phyloP scores from a whole-genome alignment of 495 filamentous ascomycete genomes.

The Xylaria scruposa region DNA sequence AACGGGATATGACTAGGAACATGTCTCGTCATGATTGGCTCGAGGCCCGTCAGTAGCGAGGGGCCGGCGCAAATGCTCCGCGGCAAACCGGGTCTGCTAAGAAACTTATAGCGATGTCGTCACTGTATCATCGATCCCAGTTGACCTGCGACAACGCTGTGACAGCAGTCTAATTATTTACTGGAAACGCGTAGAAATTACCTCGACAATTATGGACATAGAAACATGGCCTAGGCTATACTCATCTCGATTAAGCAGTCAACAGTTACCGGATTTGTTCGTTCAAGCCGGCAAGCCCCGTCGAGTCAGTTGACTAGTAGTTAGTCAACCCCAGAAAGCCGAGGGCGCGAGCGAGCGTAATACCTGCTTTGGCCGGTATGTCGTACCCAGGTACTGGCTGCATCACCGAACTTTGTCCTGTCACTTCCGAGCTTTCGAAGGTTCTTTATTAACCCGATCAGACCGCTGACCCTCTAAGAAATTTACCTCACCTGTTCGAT shows the following conservation, averaged over 20 bases:
- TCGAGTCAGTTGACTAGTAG: background rate
- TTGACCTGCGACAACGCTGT: slow-evolving; percentile 5
- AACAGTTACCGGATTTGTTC: background rate
- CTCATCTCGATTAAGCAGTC: background rate
- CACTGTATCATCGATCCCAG: slow-evolving; percentile 9
- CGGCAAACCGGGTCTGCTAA: background rate
- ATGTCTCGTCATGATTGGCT: slow-evolving; percentile 7
- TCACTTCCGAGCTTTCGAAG: background rate
- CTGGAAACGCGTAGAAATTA: slow-evolving; percentile 1
- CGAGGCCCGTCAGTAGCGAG: background rate
- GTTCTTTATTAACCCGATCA: slow-evolving; percentile 16
- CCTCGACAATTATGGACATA: background rate
- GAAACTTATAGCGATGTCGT: slow-evolving; percentile 17
- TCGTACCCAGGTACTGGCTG: background rate
- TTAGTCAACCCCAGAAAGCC: background rate
- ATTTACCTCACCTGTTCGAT: background rate
- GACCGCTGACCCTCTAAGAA: background rate
- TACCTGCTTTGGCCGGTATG: background rate
- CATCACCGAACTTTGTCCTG: slow-evolving; percentile 15
- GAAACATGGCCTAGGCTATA: background rate
- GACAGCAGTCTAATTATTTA: background rate
- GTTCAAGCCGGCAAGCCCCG: background rate
- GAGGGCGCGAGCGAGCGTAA: background rate
- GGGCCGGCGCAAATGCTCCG: slow-evolving; percentile 25
- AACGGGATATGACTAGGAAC: background rate